phyloP scores from a whole-genome alignment of 768 basidiomycete genomes.

The Neoboletus subvelutipes region DNA sequence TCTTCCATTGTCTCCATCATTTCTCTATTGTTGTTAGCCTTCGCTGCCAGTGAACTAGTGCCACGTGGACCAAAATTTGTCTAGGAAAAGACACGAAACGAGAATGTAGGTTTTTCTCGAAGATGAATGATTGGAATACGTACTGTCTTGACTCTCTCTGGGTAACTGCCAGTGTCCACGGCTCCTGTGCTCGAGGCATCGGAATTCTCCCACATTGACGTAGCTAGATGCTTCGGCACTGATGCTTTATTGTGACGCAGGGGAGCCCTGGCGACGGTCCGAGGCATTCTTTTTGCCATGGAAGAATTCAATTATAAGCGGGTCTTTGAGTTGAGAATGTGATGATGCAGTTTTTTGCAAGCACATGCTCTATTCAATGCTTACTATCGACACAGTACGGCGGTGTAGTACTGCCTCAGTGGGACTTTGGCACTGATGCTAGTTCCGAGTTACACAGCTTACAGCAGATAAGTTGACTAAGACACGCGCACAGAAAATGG shows the following conservation, averaged over 20 bases:
- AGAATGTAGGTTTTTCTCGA: neutral
- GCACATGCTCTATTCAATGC: no score
- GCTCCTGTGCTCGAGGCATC: neutral
- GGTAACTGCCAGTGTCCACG: neutral
- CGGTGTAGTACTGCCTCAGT: neutral
- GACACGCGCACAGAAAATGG: no score
- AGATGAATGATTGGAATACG: neutral
- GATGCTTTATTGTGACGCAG: no score
- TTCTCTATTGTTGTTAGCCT: neutral
- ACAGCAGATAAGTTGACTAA: no score
- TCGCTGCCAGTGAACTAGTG: neutral
- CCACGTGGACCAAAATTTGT: neutral
- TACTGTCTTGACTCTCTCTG: neutral
- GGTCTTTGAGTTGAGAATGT: no score
- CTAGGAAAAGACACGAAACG: neutral
- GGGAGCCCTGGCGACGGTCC: neutral
- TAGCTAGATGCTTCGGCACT: no score
- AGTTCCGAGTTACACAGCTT: no score
- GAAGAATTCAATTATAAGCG: neutral
- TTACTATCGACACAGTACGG: neutral
- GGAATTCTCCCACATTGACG: no score
- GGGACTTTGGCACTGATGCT: no score
- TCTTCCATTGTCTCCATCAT: neutral
- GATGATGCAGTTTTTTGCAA: no score
- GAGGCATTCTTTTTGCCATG: neutral